These are phyloP conservation scores for Oidium heveae DNA, from an alignment of 2,329 filamentous ascomycete genomes.

Conservation along the genomic window DNA sequence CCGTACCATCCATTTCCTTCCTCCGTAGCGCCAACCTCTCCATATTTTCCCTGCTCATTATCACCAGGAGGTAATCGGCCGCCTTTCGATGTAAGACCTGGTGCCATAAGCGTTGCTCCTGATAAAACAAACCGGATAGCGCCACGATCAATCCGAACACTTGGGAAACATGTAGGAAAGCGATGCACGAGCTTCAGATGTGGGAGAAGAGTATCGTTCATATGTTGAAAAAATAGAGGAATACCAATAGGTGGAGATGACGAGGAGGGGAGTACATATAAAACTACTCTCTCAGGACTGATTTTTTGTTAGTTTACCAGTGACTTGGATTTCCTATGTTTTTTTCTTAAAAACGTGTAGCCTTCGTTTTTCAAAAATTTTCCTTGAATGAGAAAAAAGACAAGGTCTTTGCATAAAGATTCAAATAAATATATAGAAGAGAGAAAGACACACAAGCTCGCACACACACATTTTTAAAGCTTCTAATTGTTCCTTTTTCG, in stretches of 20 bases:
- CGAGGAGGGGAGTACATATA: slow-evolving; percentile 56
- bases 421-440: not conserved
- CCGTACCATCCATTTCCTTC: slow-evolving; percentile 20
- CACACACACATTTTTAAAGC: slow-evolving; percentile 51
- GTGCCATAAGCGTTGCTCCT: slow-evolving; percentile 88
- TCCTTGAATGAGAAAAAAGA: no score
- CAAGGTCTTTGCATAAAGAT: no score
- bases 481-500: slow-evolving; percentile 80
- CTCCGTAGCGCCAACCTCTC: slow-evolving; percentile 6
- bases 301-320: not conserved
- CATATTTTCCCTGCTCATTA: slow-evolving; percentile 14
- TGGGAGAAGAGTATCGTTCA: slow-evolving; percentile 47
- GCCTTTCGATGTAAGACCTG: slow-evolving; percentile 64
- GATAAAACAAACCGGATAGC: slow-evolving; percentile 91
- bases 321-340: no score
- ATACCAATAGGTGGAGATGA: not conserved
- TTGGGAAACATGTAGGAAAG: slow-evolving; percentile 64
- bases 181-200: slow-evolving; percentile 76
- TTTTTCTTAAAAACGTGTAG: no score
- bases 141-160: slow-evolving; percentile 74
- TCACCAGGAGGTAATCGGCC: slow-evolving; percentile 41
- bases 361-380: no score
- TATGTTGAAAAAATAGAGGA: slow-evolving; percentile 81
- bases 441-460: not conserved
- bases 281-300: slow-evolving; percentile 60